Evolutionary conservation across 495 filamentous ascomycete genomes (phyloP), one percentile per base, ranked within the genome.

Genomic region (Annulohypoxylon moriforme): DNA sequence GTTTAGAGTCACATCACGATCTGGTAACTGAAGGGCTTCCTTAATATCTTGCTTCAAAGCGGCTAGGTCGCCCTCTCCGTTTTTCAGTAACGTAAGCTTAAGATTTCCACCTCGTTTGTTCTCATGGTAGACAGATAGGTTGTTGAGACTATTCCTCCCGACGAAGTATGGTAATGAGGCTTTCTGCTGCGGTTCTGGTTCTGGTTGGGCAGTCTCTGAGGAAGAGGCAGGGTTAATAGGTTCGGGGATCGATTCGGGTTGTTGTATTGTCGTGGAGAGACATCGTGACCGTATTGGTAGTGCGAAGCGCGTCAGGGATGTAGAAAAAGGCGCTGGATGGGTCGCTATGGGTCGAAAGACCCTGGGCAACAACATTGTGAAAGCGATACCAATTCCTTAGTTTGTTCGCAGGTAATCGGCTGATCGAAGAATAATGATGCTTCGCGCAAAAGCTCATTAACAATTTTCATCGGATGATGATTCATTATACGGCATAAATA

Each of bases 121-220:
- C 58, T 88, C 80, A 3, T 89, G 81, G 79, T 99, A 99, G n/a
- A 98, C 87, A 11, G 93, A 89, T 1, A 94, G 80, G 69, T 94
- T 88, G 59, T 91, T 88, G 20, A 88, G 89, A 8, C 74, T 78
- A 5, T 93, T 95, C 52, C 92, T 91, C 57, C 83, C 81, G 60
- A 99, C 85, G 68, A 89, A 88, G 86, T 94, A 99, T 20, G 89
- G 86, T 86, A 84, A 42, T 80, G 82, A 71, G 46, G 11, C 72
- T 49, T 40, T 79, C 77, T 52, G 50, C 64, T 42, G 3, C 1
- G 56, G 13, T 20, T 36, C 11, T 18, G 50, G 3, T 27, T 65
- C 46, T 2, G 56, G n/a, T 11, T 6, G 1, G 24, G 18, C 4
- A 29, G 64, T 18, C 7, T 55, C 40, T 29, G 60, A 34, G 42